Evolutionary conservation across 495 filamentous ascomycete genomes (phyloP).

Genomic region (Elasticomyces elasticus): DNA sequence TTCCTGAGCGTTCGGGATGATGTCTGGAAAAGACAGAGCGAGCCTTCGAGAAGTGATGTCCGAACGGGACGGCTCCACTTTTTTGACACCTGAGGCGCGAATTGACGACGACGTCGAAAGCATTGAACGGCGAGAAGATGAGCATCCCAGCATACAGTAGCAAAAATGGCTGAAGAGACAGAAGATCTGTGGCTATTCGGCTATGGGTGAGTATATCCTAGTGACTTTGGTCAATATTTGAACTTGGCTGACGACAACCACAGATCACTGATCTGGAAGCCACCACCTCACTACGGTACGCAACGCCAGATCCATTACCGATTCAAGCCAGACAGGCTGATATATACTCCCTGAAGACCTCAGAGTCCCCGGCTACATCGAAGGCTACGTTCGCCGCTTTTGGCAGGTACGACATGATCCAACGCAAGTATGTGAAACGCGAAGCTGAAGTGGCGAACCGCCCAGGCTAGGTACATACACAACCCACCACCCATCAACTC

Average conservation of each 20-base stretch:
- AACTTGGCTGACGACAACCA: background rate
- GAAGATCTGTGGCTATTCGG: constrained; percentile 26
- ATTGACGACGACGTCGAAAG: no score
- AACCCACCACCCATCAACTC: background rate
- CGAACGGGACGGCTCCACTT: no score
- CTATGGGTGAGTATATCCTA: constrained; percentile 20
- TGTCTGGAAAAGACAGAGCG: no score
- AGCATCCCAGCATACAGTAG: no score
- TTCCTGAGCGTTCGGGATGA: no score
- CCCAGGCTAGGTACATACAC: constrained; percentile 46
- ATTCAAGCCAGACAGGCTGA: background rate
- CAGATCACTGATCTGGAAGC: constrained; percentile 97
- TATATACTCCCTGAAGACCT: constrained; percentile 58
- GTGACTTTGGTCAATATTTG: background rate
- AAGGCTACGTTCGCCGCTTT: constrained; percentile 89
- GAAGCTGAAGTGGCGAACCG: constrained; percentile 21
- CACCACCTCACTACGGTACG: constrained; percentile 88
- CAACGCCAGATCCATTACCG: background rate
- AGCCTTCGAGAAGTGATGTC: no score
- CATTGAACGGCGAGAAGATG: no score
- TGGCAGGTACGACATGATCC: constrained; percentile 65
- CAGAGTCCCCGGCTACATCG: constrained; percentile 81
- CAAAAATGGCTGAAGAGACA: background rate
- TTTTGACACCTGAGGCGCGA: no score
- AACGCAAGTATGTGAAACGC: constrained; percentile 4